Evolutionary conservation across 192 early-diverging fungal genomes (phyloP).

Genomic region (Rhizoclosmatium sp.): DNA sequence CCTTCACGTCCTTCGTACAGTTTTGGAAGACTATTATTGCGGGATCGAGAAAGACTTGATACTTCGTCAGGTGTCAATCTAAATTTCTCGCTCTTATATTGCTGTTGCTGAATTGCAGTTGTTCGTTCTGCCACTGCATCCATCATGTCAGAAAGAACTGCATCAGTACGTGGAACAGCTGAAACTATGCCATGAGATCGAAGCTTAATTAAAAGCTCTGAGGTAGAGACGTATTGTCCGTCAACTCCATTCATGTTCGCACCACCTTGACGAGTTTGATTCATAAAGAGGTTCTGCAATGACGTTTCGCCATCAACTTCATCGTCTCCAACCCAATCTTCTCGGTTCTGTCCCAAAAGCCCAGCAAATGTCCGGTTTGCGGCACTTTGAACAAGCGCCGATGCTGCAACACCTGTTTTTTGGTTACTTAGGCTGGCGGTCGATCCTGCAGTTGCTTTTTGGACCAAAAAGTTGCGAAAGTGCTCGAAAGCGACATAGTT

Average conservation of each 20-base stretch:
- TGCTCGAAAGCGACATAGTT: slow-evolving; percentile 31
- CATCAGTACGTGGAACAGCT: neutral
- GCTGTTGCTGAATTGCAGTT: neutral
- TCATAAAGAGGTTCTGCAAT: neutral
- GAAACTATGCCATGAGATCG: neutral
- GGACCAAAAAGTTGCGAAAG: slow-evolving; percentile 39
- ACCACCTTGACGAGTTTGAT: neutral
- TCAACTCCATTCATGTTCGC: neutral
- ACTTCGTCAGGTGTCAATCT: neutral
- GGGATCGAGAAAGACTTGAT: neutral
- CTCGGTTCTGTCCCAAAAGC: slow-evolving; percentile 16
- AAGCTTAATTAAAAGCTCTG: neutral
- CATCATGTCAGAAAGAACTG: neutral
- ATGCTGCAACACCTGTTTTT: neutral
- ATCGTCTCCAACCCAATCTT: slow-evolving; percentile 26
- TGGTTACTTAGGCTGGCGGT: neutral
- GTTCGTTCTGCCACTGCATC: slow-evolving; percentile 18
- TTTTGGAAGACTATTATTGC: neutral
- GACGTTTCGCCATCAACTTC: slow-evolving; percentile 35
- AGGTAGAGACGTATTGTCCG: slow-evolving; percentile 9
- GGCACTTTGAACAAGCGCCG: neutral
- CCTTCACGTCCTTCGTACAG: neutral
- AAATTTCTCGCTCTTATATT: neutral
- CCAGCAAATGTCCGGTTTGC: neutral
- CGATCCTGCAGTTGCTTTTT: slow-evolving; percentile 13